Conservation (phyloP, 768 basidiomycete species). For the Serendipita vermifera region DNA sequence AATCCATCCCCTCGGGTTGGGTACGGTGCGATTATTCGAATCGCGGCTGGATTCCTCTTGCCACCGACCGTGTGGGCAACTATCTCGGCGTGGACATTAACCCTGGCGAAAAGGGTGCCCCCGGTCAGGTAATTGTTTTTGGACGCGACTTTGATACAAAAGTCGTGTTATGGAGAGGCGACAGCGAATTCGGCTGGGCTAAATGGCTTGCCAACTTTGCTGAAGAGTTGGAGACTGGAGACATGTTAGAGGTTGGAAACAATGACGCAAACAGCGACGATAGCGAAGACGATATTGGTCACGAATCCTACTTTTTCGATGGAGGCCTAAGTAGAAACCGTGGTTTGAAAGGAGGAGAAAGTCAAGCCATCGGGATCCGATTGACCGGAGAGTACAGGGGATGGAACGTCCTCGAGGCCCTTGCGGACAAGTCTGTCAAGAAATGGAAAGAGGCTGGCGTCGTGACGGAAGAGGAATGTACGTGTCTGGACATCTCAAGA, state of each 20-base stretch:
- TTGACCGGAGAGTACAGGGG: constrained; percentile 79
- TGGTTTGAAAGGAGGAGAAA: constrained; percentile 67
- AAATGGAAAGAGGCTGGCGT: constrained; percentile 77
- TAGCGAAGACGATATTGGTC: constrained; percentile 75
- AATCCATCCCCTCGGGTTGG: constrained; percentile 81
- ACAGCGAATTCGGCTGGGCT: constrained; percentile 87
- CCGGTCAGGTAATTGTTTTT: constrained; percentile 94
- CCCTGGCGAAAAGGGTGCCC: constrained; percentile 58
- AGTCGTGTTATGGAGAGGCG: constrained; percentile 86
- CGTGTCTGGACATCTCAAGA: constrained; percentile 14
- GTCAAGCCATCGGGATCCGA: constrained; percentile 55
- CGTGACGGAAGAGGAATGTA: constrained; percentile 34
- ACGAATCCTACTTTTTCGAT: constrained; percentile 77
- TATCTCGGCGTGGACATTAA: constrained; percentile 93
- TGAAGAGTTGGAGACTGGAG: constrained; percentile 83
- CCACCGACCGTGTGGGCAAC: constrained; percentile 88
- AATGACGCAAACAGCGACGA: constrained; percentile 47
- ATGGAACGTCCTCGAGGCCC: constrained; percentile 86
- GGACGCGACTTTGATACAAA: constrained; percentile 99
- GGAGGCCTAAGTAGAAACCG: constrained; percentile 58
- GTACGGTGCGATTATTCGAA: constrained; percentile 82
- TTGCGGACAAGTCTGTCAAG: constrained; percentile 79
- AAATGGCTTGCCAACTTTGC: constrained; percentile 84
- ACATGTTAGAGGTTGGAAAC: constrained; percentile 69
- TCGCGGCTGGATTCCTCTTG: constrained; percentile 91